Percentiles rank a stretch among this genome's conserved stretches.
Evolutionary conservation across 2,329 filamentous ascomycete species (phyloP).

Genomic region (Botryotinia globosa): DNA sequence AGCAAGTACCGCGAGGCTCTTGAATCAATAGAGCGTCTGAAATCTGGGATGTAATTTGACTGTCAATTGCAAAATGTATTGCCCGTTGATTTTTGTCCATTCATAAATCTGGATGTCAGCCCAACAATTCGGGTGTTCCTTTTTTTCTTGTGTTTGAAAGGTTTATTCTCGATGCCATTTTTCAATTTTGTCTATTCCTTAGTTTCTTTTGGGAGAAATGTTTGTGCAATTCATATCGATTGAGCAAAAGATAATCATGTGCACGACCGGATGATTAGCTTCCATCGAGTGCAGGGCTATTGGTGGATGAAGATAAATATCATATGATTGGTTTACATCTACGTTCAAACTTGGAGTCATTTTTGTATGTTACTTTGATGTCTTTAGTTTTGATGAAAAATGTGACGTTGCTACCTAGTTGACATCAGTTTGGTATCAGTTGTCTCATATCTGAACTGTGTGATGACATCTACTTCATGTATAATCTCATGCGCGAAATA

Average conservation of each 20-base stretch:
- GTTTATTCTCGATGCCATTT: not conserved
- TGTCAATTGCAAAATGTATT: not conserved
- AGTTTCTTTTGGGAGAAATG: not conserved
- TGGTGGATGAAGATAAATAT: not conserved
- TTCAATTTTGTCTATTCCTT: not conserved
- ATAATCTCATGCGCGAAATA: not conserved
- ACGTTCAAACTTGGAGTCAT: not conserved
- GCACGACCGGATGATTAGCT: not conserved
- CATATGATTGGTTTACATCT: not conserved
- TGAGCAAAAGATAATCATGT: not conserved
- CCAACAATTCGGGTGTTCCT: not conserved
- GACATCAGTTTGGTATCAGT: not conserved
- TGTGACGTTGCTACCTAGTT: not conserved
- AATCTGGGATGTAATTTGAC: not conserved
- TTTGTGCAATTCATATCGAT: not conserved
- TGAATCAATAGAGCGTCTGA: not conserved
- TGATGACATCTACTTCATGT: not conserved
- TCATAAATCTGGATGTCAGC: not conserved
- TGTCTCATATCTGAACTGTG: not conserved
- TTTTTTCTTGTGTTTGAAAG: not conserved
- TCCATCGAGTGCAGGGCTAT: not conserved
- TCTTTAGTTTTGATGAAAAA: not conserved
- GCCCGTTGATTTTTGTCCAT: not conserved
- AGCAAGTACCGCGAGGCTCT: not conserved
- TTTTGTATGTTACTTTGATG: not conserved